Base-by-base conservation (phyloP, 2,329 filamentous ascomycete species). In the Graphiopsis chlorocephala region DNA sequence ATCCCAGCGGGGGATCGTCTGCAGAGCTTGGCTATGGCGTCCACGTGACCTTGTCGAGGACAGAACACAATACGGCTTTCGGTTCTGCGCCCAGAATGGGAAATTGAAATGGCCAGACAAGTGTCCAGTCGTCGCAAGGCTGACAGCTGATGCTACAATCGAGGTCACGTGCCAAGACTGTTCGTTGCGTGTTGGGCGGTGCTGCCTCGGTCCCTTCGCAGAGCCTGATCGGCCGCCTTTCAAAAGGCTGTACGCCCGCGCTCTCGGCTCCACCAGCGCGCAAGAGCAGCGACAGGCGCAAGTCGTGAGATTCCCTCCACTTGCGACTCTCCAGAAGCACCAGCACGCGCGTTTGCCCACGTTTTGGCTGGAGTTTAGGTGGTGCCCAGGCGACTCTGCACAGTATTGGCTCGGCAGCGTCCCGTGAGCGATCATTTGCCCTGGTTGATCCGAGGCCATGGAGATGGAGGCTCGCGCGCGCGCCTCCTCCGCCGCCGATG, bases 401-500 rank as follows among this genome's bases (percentile, higher is more conserved):
- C 23, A 55, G 48, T 62, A 62, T 62, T 62, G 60, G 47, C 60
- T 62, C 60, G 60, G 60, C 48, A 55, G 10, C 48, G 58, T 42
- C 26, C 60, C 60, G 60, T 20, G 45, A 42, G 31, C 31, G 23
- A 53, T 17, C 31, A 12, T 25, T 29, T 38, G 59, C 48, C 48
- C 60, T 38, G 31, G 20, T 50, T 33, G 17, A 50, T 48, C 59
- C 59, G 47, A 50, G 47, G 50, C 14, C 50, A 53, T 53, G 50
- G 60, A 62, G 38, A 58, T 58, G 55, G 59, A 60, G 38, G 42
- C 61, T 25, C 59, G 64, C 57, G 65, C 60, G 48, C 47, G 58
- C 45, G 61, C 64, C 58, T 66, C 63, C 33, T 57, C 64, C 58
- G 55, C 48, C 52, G 65, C 29, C 53, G 68, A 66, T 33, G 55